Base-by-base conservation (phyloP, 345 rosid species). In the Eucalyptus regnans region DNA sequence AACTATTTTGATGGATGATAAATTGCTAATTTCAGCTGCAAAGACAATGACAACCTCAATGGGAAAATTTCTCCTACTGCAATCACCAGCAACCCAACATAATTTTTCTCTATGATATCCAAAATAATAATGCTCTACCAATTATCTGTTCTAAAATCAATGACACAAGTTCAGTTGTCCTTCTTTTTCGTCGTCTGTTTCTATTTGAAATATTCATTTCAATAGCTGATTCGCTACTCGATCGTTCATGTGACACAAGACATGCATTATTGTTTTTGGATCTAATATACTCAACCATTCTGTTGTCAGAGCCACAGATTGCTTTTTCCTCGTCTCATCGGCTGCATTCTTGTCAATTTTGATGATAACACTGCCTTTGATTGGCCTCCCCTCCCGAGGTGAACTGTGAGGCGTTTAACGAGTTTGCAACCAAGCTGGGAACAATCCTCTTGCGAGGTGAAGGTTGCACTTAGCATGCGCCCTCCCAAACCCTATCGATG, bases 271-370 rank as follows among this genome's bases (percentile, higher is more conserved):
- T 16, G 98, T 94, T 90, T 96, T 96, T 2, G 98, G 99, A 94
- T 96, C 96, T 5, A 95, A 91, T 17, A 95, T 91, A 89, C 93
- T 94, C 98, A 98, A 97, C 88, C 95, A 58, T 43, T 97, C 97
- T 1, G 96, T 96, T 31, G 96, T 95, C 31, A 95, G 98, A 25
- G 98, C 97, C 96, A 97, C 93, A 5, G 95, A 96, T 18, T 95
- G 91, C 90, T 92, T 96, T 49, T 95, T 95, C 29, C 96, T 96
- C 6, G 92, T 29, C 3, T 94, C 92, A 16, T 91, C 84, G 49
- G 91, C 83, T 25, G 94, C 96, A 4, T 90, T 87, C 2, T 95
- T 94, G 51, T 93, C 94, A 81, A 96, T 92, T 90, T 95, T 97
- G 44, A 92, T 93, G 31, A 96, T 91, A 43, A 92, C 93, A 89